Base-by-base conservation (phyloP, 192 early-diverging fungal species). In the Bifiguratus adelaidae region DNA sequence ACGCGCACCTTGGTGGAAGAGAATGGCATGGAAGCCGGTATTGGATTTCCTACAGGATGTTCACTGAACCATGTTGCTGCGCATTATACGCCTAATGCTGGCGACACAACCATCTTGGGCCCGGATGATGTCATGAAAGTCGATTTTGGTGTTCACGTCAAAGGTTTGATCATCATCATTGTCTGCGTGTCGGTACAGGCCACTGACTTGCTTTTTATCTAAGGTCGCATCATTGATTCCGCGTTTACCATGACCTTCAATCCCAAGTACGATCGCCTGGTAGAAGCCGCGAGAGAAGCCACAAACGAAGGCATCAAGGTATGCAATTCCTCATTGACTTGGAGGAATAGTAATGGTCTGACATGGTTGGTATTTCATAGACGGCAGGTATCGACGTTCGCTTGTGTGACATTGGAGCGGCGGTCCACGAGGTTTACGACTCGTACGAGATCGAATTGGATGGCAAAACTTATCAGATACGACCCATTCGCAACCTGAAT, bases 361-460 rank as follows among this genome's bases (percentile, higher is more conserved):
- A 68, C 87, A 48, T 76, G 84, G 61, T 85, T 89, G 61, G 24
- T 20, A 5, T 3, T 50, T 7, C 53, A 1, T 64, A 76, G 46
- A 86, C 88, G 64, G 90, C 90, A n/a, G 95, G 95, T 34, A 99
- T 99, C 45, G 95, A 99, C 53, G 95, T 89, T 21, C 69, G 95
- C 30, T 54, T 99, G 44, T 80, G 82, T 40, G 95, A 99, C 52
- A 86, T 99, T 61, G 95, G 95, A 44, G 91, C 85, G 1, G 91
- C 88, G 8, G 81, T 99, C 44, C 85, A 95, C 62, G 95, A 99
- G 66, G 86, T 88, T n/a, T 95, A 95, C 86, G 92, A 95, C 63
- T 92, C 89, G 7, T 96, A 97, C 61, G 95, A 99, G 58, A 82
- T 99, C 32, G 88, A 88, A 47, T 71, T 99, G 30, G 82, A 89